These are phyloP conservation scores for Podila clonocystis DNA, from an alignment of 192 early-diverging fungal species.

Conservation along the genomic window DNA sequence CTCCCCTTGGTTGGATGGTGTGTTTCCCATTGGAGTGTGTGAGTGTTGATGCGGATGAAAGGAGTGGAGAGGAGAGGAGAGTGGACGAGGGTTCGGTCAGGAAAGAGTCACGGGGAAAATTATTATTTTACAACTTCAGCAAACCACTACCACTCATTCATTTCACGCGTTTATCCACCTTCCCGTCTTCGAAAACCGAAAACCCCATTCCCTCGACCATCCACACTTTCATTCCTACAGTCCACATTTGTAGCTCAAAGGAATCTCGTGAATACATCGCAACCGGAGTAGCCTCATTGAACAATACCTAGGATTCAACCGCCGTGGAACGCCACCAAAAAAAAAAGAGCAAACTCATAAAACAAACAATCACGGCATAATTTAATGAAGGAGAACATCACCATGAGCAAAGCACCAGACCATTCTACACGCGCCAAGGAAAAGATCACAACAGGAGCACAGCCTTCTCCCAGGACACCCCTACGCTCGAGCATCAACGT, in stretches of 20 bases:
- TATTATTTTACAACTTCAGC: too few species aligned
- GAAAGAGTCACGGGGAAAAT: not conserved
- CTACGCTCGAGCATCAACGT: not conserved
- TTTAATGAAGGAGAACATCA: not conserved
- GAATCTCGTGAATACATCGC: too few species aligned
- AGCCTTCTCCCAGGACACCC: not conserved
- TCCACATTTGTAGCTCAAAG: too few species aligned
- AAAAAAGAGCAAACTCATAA: not conserved
- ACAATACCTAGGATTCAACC: too few species aligned
- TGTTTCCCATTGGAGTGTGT: slow-evolving; percentile 33
- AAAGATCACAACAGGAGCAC: not conserved
- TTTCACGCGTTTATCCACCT: too few species aligned
- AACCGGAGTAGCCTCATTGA: too few species aligned
- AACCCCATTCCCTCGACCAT: too few species aligned
- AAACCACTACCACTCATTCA: too few species aligned
- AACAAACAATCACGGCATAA: not conserved
- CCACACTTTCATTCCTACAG: too few species aligned
- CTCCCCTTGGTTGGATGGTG: slow-evolving; percentile 25
- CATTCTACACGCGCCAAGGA: not conserved
- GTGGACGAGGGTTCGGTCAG: not conserved
- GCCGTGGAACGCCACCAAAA: not conserved
- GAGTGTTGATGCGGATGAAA: not conserved
- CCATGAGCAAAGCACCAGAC: slow-evolving; percentile 1
- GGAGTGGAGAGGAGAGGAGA: slow-evolving; percentile 1
- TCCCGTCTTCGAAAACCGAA: too few species aligned